Conservation (phyloP, 23 red algal genomes). For the Gracilariopsis chorda region DNA sequence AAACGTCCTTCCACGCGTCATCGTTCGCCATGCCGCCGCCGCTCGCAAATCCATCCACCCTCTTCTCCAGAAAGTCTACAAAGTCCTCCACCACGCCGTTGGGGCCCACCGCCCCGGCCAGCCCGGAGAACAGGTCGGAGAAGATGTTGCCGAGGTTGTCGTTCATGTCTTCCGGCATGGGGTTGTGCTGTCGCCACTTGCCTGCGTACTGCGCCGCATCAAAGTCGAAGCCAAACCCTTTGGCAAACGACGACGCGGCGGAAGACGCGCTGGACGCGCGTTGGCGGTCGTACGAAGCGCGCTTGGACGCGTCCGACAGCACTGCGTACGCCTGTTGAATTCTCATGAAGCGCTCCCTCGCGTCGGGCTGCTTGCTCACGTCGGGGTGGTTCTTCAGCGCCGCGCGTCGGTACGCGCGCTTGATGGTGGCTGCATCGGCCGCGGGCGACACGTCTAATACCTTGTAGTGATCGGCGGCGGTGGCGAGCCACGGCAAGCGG, state of each 20-base stretch:
- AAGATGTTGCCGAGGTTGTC: slow-evolving; percentile 86
- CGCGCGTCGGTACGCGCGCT: slow-evolving; percentile 82
- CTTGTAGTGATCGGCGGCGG: slow-evolving; percentile 69
- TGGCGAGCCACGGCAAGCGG: background rate
- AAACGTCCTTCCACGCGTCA: slow-evolving; percentile 73
- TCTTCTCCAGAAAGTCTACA: slow-evolving; percentile 91
- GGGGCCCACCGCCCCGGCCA: slow-evolving; percentile 33
- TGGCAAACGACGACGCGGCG: background rate
- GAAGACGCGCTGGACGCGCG: slow-evolving; percentile 27
- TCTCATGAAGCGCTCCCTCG: slow-evolving; percentile 79
- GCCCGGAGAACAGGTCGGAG: slow-evolving; percentile 74
- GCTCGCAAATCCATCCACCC: slow-evolving; percentile 30
- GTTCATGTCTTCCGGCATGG: slow-evolving; percentile 73
- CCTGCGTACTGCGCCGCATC: slow-evolving; percentile 25
- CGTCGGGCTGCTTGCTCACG: slow-evolving; percentile 83
- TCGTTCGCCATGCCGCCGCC: background rate
- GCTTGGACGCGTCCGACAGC: slow-evolving; percentile 69
- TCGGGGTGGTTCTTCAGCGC: slow-evolving; percentile 95
- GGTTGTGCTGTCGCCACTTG: slow-evolving; percentile 53
- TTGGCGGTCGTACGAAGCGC: slow-evolving; percentile 47
- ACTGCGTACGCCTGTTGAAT: slow-evolving; percentile 90
- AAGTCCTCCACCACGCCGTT: slow-evolving; percentile 83
- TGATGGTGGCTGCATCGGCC: slow-evolving; percentile 73
- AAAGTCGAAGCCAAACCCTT: slow-evolving; percentile 23
- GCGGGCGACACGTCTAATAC: slow-evolving; percentile 52